Percentiles rank a stretch among this genome's conserved stretches.
Conservation (phyloP, 345 rosid genomes). For the Gossypium thurberi region DNA sequence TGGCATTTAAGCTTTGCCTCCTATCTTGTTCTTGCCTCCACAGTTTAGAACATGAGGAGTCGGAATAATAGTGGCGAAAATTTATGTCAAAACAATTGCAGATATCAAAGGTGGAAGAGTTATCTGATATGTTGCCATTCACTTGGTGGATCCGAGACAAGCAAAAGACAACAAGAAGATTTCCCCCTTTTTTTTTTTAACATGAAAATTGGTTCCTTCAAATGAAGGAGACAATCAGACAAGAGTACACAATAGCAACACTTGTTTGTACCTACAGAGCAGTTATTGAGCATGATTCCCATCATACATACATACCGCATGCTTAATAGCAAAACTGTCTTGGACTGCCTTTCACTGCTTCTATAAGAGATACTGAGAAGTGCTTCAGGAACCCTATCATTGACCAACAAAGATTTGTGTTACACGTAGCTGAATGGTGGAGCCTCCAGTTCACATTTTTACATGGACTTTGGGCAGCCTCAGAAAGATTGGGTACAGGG, state of each 20-base stretch:
- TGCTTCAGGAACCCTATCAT: neutral
- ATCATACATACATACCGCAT: too few species aligned
- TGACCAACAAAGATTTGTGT: neutral
- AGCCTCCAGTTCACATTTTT: constrained; percentile 29
- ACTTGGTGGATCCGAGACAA: too few species aligned
- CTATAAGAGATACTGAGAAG: neutral
- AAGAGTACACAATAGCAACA: neutral
- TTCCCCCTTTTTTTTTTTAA: neutral
- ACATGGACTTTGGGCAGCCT: constrained; percentile 28
- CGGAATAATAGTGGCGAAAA: neutral
- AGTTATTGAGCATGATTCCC: too few species aligned
- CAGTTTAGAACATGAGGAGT: neutral
- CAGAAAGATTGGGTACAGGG: constrained; percentile 11
- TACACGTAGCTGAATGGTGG: neutral
- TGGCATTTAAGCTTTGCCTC: neutral
- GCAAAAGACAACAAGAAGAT: neutral
- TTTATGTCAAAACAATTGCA: neutral
- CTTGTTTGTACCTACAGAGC: too few species aligned
- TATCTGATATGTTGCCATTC: too few species aligned
- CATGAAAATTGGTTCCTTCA: neutral
- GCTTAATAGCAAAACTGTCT: too few species aligned
- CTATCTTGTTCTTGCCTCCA: neutral
- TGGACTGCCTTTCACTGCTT: neutral
- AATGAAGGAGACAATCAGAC: neutral
- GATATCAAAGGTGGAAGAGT: neutral